Percentiles rank a stretch among this genome's conserved stretches.
These are phyloP conservation scores for Phyllostachys edulis DNA, from an alignment of 176 grass and related monocot species.

Conservation along the genomic window DNA sequence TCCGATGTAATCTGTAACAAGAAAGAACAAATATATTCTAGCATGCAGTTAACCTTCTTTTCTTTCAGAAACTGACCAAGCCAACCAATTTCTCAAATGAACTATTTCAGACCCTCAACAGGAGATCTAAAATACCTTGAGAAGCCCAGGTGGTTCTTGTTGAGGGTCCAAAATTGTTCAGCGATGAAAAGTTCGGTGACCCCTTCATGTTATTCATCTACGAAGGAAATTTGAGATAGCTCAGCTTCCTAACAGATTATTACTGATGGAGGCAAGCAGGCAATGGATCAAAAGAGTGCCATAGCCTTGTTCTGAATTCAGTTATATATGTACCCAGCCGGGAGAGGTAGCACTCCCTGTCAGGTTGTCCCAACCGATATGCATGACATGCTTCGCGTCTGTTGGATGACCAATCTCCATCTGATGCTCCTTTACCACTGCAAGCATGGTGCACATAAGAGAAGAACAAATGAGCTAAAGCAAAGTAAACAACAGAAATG, in stretches of 20 bases:
- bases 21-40: too few relatives aligned
- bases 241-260: not conserved
- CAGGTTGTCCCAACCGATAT: constrained; percentile 76
- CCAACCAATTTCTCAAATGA: too few relatives aligned
- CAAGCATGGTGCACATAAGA: constrained; percentile 12
- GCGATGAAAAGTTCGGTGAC: constrained; percentile 36
- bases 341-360: constrained; percentile 47
- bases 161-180: constrained; percentile 40
- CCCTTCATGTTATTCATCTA: constrained; percentile 64
- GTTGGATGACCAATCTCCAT: constrained; percentile 68
- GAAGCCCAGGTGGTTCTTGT: constrained; percentile 64
- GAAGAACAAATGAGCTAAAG: not conserved
- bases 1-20: too few relatives aligned
- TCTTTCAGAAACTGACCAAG: too few relatives aligned
- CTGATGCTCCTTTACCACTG: constrained; percentile 69
- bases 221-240: not conserved
- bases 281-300: not conserved
- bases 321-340: constrained; percentile 57
- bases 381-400: constrained; percentile 72
- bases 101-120: not conserved
- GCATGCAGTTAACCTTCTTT: too few relatives aligned
- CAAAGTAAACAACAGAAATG: not conserved
- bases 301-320: not conserved
- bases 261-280: not conserved
- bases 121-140: constrained; percentile 56